These are phyloP conservation scores for Chenopodium suecicum DNA, from an alignment of 148 eudicot genomes.

Conservation along the genomic window DNA sequence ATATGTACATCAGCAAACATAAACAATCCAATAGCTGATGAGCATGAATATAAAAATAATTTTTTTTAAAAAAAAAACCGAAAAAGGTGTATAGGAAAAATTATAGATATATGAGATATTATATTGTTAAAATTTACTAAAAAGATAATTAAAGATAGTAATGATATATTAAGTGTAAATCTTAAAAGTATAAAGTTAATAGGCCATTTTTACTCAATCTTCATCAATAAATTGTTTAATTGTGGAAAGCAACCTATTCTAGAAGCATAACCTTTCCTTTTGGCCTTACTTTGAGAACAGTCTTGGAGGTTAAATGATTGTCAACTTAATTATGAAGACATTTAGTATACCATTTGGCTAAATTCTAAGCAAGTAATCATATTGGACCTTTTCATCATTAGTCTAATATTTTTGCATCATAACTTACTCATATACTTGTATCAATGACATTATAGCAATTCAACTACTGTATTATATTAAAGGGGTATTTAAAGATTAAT, in stretches of 20 bases:
- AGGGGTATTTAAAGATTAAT: background rate
- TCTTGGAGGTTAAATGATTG: background rate
- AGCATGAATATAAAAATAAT: no score
- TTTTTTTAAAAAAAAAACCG: no score
- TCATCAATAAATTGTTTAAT: background rate
- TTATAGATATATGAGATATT: no score
- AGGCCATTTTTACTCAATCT: background rate
- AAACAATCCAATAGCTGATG: no score
- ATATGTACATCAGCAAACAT: no score
- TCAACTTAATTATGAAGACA: background rate
- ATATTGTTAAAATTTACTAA: no score
- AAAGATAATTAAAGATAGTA: no score
- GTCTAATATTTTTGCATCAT: constrained; percentile 8
- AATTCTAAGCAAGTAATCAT: constrained; percentile 6
- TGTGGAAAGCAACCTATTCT: background rate
- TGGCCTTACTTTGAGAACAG: background rate
- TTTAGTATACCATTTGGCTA: background rate
- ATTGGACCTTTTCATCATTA: constrained; percentile 12
- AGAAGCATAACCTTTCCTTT: background rate
- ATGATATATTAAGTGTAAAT: no score
- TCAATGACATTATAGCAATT: background rate
- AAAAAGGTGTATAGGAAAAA: no score
- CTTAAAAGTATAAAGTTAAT: background rate
- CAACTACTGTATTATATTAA: background rate
- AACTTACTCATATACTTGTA: constrained; percentile 4